Conservation (phyloP, 1,139 yeast species). For the Diutina siamensis region DNA sequence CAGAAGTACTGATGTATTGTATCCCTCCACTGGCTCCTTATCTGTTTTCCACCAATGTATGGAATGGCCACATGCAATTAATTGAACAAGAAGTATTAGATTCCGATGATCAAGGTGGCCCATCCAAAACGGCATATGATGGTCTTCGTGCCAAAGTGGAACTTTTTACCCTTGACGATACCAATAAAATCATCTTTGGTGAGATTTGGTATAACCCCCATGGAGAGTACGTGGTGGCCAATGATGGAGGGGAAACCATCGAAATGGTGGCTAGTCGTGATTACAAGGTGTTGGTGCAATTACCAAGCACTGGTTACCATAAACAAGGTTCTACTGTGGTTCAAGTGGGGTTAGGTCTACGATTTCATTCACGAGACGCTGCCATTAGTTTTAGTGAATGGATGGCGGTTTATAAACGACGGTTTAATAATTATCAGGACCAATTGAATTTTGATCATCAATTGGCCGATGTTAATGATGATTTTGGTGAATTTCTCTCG, state of each 20-base stretch:
- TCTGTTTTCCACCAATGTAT: neutral
- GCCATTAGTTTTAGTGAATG: slow-evolving; percentile 1
- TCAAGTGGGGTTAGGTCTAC: neutral
- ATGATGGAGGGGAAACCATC: slow-evolving; percentile 5
- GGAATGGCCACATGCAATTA: neutral
- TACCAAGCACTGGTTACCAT: neutral
- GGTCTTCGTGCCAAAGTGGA: slow-evolving; percentile 3
- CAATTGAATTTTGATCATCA: neutral
- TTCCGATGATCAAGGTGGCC: neutral
- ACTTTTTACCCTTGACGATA: neutral
- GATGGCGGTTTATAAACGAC: neutral
- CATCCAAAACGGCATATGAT: neutral
- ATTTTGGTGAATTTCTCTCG: slow-evolving; percentile 1
- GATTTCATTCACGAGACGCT: neutral
- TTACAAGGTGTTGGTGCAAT: neutral
- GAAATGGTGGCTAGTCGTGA: neutral
- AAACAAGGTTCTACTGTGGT: neutral
- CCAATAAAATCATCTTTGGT: neutral
- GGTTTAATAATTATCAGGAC: neutral
- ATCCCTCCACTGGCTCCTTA: neutral
- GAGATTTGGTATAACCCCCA: slow-evolving; percentile 4
- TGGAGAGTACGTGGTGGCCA: neutral
- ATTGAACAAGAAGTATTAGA: neutral
- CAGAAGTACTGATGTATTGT: neutral
- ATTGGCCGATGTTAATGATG: neutral